Evolutionary conservation across 2,329 filamentous ascomycete species (phyloP), one percentile per base, ranked within the genome.

Genomic region (Verticillium isaacii): DNA sequence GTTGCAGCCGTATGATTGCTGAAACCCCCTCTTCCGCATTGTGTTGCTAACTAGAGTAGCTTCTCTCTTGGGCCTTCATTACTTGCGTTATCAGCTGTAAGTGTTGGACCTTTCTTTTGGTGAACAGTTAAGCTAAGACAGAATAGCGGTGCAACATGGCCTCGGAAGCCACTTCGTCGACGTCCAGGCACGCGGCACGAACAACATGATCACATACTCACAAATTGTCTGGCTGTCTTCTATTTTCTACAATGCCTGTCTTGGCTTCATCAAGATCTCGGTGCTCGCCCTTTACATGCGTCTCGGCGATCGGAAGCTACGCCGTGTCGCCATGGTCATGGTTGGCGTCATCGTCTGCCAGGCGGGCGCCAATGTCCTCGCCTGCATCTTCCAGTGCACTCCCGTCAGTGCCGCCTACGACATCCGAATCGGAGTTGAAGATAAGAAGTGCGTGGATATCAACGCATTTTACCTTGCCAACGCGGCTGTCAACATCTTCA

Each of bases 231-330:
- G 79, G 75, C 68, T 75, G 54, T 79, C 72, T 64, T 78, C 79
- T 23, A 77, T 80, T 66, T 79, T 82, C 69, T 82, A 82, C 66
- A 77, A 80, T 25, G 74, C 78, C 41, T 73, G 71, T 37, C 70
- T 81, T 3, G 78, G 78, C 23, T 80, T 81, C 67, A 72, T 82
- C 69, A 82, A 82, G 66, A 72, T 76, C 32, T 82, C 79, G 1
- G 77, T 80, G 2, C 72, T 82, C 23, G 73, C 74, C 29, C 74
- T 81, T 39, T 81, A 81, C 66, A 76, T 73, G 60, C 74, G 78
- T 6, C 72, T 80, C 5, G 76, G 77, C 32, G 77, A 79, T 63
- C 68, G 68, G 3, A 65, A 52, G 14, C 73, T 80, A 23, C 73
- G 70, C 4, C 68, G 68, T 2, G 59, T 78, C 9, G 71, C 77